These are phyloP conservation scores for Serendipita vermifera DNA, from an alignment of 768 basidiomycete species.

Conservation along the genomic window DNA sequence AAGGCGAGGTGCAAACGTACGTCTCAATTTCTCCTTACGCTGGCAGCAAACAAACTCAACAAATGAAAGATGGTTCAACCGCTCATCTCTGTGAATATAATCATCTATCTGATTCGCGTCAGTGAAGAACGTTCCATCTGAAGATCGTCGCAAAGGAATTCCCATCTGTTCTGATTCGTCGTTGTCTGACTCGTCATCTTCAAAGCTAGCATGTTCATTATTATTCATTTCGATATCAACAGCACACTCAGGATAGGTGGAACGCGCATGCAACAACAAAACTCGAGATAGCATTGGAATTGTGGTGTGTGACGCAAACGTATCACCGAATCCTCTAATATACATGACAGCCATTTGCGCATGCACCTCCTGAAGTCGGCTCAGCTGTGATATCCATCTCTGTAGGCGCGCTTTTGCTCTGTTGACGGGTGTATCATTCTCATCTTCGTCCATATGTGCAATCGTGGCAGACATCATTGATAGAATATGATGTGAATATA, in stretches of 20 bases:
- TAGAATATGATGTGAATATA: conserved; percentile 22
- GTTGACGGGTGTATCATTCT: neutral
- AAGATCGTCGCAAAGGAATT: too few relatives aligned
- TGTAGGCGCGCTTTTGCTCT: conserved; percentile 21
- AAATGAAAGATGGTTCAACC: conserved; percentile 18
- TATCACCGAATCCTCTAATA: conserved; percentile 20
- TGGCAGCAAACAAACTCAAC: conserved; percentile 24
- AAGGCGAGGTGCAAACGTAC: too few relatives aligned
- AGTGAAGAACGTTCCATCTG: neutral
- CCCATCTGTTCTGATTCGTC: neutral
- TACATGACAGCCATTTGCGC: conserved; percentile 26
- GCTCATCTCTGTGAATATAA: conserved; percentile 18
- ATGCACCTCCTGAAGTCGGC: conserved; percentile 24
- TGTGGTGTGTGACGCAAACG: conserved; percentile 21
- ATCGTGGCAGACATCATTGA: conserved; percentile 21
- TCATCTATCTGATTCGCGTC: conserved; percentile 21
- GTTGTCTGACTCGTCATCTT: neutral
- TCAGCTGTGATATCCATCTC: conserved; percentile 24
- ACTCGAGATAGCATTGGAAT: conserved; percentile 20
- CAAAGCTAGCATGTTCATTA: too few relatives aligned
- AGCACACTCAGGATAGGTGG: too few relatives aligned
- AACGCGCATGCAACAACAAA: conserved; percentile 14
- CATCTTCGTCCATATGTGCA: neutral
- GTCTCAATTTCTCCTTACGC: too few relatives aligned
- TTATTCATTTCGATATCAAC: too few relatives aligned